These are phyloP conservation scores for Paraconiothyrium sp. DNA, from an alignment of 2,329 filamentous ascomycete genomes.

Conservation along the genomic window DNA sequence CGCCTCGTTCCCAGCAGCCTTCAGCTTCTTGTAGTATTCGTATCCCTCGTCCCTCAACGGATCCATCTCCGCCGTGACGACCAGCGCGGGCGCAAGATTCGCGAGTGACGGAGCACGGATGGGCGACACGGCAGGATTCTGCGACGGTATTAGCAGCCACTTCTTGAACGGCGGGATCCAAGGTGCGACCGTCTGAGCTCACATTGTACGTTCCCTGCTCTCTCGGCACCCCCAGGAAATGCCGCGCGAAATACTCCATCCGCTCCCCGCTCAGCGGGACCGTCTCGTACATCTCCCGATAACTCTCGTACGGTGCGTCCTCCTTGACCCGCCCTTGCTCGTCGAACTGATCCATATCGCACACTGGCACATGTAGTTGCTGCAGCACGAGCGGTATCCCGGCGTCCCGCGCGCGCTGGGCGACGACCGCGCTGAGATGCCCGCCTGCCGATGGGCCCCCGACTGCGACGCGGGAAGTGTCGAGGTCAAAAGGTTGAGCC, in stretches of 20 bases:
- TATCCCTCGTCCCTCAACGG: neutral
- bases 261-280: neutral
- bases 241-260: conserved; percentile 1
- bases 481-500: neutral
- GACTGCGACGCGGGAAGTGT: neutral
- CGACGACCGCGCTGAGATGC: neutral
- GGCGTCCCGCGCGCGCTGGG: neutral
- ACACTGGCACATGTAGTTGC: neutral
- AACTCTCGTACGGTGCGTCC: neutral
- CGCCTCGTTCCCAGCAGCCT: neutral
- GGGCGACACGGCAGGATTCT: neutral
- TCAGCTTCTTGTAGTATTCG: neutral
- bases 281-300: conserved; percentile 1
- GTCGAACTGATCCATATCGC: conserved; percentile 4
- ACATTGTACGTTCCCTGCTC: neutral
- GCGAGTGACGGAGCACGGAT: neutral
- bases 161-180: neutral
- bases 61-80: neutral
- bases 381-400: neutral
- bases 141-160: neutral
- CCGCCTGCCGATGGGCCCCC: neutral
- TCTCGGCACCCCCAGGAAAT: neutral
- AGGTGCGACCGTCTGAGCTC: neutral
- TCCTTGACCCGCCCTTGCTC: neutral
- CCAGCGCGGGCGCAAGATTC: neutral